A percentile compares a stretch with the other conserved stretches of the same genome.
These are phyloP conservation scores for Thermomucor indicae-seudaticae DNA, from an alignment of 371 early-diverging fungal genomes.

Conservation along the genomic window DNA sequence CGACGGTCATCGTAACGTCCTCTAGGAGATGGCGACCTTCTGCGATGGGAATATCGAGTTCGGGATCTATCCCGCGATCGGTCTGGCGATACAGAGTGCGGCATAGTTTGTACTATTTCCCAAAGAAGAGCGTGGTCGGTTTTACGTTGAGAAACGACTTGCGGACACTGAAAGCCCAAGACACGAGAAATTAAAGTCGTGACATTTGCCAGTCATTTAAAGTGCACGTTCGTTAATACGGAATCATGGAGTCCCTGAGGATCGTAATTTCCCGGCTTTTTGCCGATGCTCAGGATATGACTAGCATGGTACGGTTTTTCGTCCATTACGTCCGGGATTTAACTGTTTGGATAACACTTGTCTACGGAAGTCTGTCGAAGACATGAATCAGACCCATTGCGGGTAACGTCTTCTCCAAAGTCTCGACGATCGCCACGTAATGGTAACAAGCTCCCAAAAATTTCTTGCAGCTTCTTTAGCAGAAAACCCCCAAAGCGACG, in stretches of 20 bases:
- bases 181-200: no score
- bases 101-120: no score
- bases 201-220: no score
- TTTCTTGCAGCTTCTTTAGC: conserved; percentile 26
- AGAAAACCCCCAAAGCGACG: conserved; percentile 34
- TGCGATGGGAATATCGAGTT: no score
- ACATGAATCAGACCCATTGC: not conserved
- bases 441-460: no score
- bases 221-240: no score
- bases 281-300: conserved; percentile 31
- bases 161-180: no score
- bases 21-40: no score
- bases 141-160: no score
- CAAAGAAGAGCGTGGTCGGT: no score
- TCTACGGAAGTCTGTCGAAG: not conserved
- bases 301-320: conserved; percentile 19
- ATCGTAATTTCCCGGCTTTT: conserved; percentile 40
- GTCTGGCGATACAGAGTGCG: no score
- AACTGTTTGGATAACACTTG: not conserved
- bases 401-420: not conserved
- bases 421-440: not conserved
- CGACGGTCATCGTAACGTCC: not conserved
- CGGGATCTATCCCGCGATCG: no score
- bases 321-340: conserved; percentile 10
- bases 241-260: conserved; percentile 37